Evolutionary conservation across 352 stramenopile genomes (phyloP).

Genomic region (Pythium utonaiense): DNA sequence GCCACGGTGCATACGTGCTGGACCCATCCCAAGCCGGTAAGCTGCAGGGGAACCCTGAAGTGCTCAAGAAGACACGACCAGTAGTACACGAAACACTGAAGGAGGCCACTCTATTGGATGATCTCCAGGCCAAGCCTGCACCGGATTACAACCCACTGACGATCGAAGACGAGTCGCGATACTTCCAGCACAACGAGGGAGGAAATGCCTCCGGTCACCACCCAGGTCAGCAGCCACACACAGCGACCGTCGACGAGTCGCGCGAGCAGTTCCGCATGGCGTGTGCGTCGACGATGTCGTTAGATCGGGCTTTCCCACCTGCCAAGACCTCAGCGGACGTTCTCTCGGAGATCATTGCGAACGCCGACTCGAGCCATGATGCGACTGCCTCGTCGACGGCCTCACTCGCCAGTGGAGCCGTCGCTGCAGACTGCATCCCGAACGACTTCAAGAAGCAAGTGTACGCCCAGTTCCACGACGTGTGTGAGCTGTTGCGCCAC

Average conservation of each 20-base stretch:
- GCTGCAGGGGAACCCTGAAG: slow-evolving; percentile 21
- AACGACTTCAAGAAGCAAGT: slow-evolving; percentile 87
- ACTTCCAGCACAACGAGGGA: slow-evolving; percentile 67
- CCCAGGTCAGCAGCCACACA: slow-evolving; percentile 4
- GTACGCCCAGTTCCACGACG: slow-evolving; percentile 84
- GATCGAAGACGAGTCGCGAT: slow-evolving; percentile 77
- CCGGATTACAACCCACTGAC: slow-evolving; percentile 74
- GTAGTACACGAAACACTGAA: slow-evolving; percentile 51
- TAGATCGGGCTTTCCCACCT: slow-evolving; percentile 57
- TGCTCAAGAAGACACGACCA: slow-evolving; percentile 33
- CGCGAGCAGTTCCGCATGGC: slow-evolving; percentile 41
- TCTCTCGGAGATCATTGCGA: slow-evolving; percentile 59
- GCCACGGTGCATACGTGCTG: slow-evolving; percentile 78
- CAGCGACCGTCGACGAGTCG: slow-evolving; percentile 26
- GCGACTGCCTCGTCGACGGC: slow-evolving; percentile 49
- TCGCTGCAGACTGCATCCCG: slow-evolving; percentile 72
- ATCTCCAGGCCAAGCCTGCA: slow-evolving; percentile 47
- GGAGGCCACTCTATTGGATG: slow-evolving; percentile 67
- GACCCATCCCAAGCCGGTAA: slow-evolving; percentile 69
- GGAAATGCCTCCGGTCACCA: slow-evolving; percentile 12
- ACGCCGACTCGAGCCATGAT: slow-evolving; percentile 54
- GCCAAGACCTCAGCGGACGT: slow-evolving; percentile 52
- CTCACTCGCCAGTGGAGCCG: slow-evolving; percentile 42
- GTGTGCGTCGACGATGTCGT: slow-evolving; percentile 34
- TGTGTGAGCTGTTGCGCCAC: slow-evolving; percentile 78